Conservation (phyloP, 306 rosid genomes). For the Rosa persica region DNA sequence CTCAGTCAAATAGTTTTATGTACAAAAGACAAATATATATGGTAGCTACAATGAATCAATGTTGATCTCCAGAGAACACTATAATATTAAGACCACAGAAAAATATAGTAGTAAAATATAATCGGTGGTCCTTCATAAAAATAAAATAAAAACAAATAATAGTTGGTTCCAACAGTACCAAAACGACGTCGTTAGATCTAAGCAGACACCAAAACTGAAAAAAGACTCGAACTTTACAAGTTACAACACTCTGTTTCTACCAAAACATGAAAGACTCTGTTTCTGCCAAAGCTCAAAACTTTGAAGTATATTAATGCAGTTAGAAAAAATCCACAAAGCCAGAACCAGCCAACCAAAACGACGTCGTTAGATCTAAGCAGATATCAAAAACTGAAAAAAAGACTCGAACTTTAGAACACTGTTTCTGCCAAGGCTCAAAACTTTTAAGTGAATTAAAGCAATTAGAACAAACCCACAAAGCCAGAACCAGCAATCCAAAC, state of each 20-base stretch:
- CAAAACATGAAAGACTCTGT: background rate
- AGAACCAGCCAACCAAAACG: background rate
- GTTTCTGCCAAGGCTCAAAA: background rate
- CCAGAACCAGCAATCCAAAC: background rate
- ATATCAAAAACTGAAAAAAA: background rate
- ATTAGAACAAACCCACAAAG: background rate
- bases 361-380: background rate
- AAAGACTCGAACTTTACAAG: background rate
- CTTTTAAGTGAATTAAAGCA: background rate
- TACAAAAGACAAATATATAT: conserved; percentile 9
- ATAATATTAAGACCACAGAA: background rate
- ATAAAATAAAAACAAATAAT: conserved; percentile 5
- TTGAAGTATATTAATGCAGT: background rate
- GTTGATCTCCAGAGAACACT: conserved; percentile 14
- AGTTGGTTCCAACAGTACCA: conserved; percentile 31
- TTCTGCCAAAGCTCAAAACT: background rate
- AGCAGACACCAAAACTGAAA: background rate
- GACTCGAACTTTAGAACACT: background rate
- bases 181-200: background rate
- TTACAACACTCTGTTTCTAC: background rate
- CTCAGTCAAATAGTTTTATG: background rate
- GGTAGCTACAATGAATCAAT: background rate
- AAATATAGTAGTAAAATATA: background rate
- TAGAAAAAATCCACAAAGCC: background rate
- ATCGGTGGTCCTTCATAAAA: conserved; percentile 26